Conservation (phyloP, 1,139 yeast species). For the Diutina pseudorugosa region DNA sequence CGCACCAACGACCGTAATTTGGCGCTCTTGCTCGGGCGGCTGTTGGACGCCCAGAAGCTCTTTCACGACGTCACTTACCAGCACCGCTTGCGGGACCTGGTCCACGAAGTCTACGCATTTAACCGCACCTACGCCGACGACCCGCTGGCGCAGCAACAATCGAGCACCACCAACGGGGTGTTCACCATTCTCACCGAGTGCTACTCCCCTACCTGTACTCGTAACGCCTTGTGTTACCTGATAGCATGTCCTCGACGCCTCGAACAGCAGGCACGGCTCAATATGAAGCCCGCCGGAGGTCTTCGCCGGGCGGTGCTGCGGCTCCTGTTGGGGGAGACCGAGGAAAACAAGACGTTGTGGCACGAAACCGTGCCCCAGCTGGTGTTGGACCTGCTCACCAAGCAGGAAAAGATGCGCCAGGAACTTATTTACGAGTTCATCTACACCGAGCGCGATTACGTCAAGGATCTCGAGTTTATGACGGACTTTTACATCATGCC, state of each 20-base stretch:
- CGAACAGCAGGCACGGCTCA: constrained; percentile 89
- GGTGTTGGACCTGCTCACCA: constrained; percentile 67
- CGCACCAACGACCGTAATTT: constrained; percentile 85
- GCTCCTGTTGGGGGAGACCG: constrained; percentile 64
- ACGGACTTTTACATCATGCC: constrained; percentile 94
- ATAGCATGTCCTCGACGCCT: constrained; percentile 95
- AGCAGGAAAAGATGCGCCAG: constrained; percentile 82
- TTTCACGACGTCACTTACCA: constrained; percentile 95
- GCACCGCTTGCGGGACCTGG: constrained; percentile 81
- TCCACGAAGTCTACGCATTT: constrained; percentile 80
- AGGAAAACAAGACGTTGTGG: constrained; percentile 85
- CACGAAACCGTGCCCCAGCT: constrained; percentile 83
- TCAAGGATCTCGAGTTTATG: constrained; percentile 84
- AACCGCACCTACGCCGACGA: constrained; percentile 39
- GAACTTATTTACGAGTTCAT: constrained; percentile 91
- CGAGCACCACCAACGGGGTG: constrained; percentile 72
- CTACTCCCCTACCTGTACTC: constrained; percentile 91
- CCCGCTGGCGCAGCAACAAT: constrained; percentile 10
- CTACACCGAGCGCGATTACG: constrained; percentile 90
- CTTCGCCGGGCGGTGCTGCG: constrained; percentile 73
- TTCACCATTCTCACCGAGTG: constrained; percentile 89
- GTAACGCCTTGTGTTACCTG: constrained; percentile 80
- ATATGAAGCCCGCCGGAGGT: constrained; percentile 83
- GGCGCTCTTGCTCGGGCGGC: constrained; percentile 80
- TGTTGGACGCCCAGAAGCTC: constrained; percentile 87